Conservation (phyloP, 805 yeast genomes). For the Candida boleticola region DNA sequence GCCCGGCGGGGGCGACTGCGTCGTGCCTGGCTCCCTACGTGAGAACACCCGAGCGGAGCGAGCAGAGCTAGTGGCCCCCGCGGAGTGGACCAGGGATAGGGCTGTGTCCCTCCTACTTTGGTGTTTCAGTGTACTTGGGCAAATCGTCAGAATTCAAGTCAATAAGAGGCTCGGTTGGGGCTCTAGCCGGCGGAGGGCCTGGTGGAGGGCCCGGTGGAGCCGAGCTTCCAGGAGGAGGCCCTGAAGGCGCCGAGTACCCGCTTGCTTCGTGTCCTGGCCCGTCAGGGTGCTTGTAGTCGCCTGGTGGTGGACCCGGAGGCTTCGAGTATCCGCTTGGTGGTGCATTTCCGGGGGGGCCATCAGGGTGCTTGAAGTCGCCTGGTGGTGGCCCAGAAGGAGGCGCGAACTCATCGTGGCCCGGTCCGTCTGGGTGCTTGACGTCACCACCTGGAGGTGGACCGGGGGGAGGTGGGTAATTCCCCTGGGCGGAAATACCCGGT, state of each 20-base stretch:
- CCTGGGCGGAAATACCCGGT: not conserved
- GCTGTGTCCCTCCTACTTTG: too few relatives aligned
- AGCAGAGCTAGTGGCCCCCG: too few relatives aligned
- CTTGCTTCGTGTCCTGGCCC: not conserved
- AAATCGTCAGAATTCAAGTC: not conserved
- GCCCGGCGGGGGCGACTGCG: too few relatives aligned
- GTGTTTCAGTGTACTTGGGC: conserved; percentile 1
- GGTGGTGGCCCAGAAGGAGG: conserved; percentile 1
- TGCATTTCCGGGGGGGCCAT: too few relatives aligned
- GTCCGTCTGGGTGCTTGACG: not conserved
- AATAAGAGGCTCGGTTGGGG: not conserved
- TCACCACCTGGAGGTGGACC: conserved; percentile 4
- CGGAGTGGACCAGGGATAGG: too few relatives aligned
- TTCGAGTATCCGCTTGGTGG: not conserved
- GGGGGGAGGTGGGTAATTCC: not conserved
- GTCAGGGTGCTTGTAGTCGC: not conserved
- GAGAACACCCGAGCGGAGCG: too few relatives aligned
- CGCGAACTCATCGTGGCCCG: not conserved
- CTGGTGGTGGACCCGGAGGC: not conserved
- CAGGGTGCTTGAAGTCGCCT: not conserved
- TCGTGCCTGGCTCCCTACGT: too few relatives aligned
- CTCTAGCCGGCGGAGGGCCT: not conserved
- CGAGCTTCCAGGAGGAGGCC: conserved; percentile 4
- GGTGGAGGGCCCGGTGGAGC: not conserved
- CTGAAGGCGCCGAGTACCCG: conserved; percentile 1